Evolutionary conservation across 2,329 filamentous ascomycete species (phyloP).

Genomic region (Ophiocordyceps australis): DNA sequence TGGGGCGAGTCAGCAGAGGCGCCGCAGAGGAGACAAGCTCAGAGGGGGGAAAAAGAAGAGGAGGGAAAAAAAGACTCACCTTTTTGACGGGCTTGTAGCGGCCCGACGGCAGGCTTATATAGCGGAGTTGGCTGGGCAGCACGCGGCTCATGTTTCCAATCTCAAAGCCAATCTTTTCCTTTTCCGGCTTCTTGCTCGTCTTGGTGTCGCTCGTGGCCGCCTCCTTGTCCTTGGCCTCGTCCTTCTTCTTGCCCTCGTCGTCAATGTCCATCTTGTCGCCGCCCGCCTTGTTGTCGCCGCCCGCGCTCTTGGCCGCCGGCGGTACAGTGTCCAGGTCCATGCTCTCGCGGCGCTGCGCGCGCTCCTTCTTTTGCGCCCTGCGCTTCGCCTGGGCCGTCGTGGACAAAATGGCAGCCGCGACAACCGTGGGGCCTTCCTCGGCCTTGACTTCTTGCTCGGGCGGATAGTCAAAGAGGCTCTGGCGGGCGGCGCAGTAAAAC

Average conservation of each 20-base stretch:
- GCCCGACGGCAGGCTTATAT: constrained; percentile 78
- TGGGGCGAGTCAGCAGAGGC: no score
- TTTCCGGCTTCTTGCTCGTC: constrained; percentile 74
- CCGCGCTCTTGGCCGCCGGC: constrained; percentile 67
- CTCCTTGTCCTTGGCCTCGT: constrained; percentile 43
- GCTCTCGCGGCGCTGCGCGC: constrained; percentile 72
- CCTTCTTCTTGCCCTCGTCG: constrained; percentile 36
- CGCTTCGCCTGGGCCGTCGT: constrained; percentile 96
- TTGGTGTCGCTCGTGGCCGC: constrained; percentile 20
- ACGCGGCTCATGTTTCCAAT: constrained; percentile 95
- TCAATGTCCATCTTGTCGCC: constrained; percentile 92
- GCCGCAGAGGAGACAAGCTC: no score
- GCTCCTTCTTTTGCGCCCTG: constrained; percentile 84
- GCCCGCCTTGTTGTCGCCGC: constrained; percentile 56
- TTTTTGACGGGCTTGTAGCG: constrained; percentile 85
- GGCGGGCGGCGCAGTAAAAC: constrained; percentile 85
- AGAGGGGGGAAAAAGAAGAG: constrained; percentile 3
- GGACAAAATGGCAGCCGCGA: constrained; percentile 88
- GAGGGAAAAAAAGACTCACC: constrained; percentile 28
- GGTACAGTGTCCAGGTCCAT: constrained; percentile 85
- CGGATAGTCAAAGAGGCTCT: constrained; percentile 94
- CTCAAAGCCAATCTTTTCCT: constrained; percentile 93
- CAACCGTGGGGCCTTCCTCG: constrained; percentile 82
- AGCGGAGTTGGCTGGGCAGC: constrained; percentile 82
- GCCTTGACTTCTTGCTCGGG: constrained; percentile 91